Evolutionary conservation across 129 eudicot genomes (phyloP).

Genomic region (Saussurea involucrata): DNA sequence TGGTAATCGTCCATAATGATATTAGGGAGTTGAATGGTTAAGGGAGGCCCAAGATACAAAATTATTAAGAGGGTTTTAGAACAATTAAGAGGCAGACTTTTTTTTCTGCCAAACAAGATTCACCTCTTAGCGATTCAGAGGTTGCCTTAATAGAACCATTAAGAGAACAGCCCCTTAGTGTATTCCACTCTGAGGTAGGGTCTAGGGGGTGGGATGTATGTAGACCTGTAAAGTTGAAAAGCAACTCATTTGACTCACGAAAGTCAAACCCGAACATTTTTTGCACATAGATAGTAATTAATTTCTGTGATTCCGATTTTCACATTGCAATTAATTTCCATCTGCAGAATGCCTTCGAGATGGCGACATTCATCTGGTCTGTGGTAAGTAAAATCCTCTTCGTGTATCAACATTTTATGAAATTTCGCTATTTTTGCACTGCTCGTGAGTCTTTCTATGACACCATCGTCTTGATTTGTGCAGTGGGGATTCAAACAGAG

Average conservation of each 20-base stretch:
- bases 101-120: too few relatives aligned
- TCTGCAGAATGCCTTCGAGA: constrained; percentile 96
- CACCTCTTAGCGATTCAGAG: too few relatives aligned
- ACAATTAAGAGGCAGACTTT: too few relatives aligned
- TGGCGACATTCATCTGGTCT: constrained; percentile 99
- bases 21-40: too few relatives aligned
- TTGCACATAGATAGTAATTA: not conserved
- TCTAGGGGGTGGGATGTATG: too few relatives aligned
- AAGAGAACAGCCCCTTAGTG: too few relatives aligned
- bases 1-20: too few relatives aligned
- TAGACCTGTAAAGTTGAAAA: constrained; percentile 2
- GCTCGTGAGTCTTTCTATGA: not conserved
- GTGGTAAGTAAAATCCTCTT: constrained; percentile 49
- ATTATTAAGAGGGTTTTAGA: too few relatives aligned
- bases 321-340: not conserved
- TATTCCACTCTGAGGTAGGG: too few relatives aligned
- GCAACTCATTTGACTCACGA: not conserved
- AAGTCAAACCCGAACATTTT: constrained; percentile 12
- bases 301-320: not conserved
- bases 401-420: not conserved
- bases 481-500: constrained; percentile 94
- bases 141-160: too few relatives aligned
- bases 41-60: too few relatives aligned
- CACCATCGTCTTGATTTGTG: not conserved
- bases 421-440: not conserved